Base-by-base conservation (phyloP, 345 rosid species). In the Citrus hindsii region DNA sequence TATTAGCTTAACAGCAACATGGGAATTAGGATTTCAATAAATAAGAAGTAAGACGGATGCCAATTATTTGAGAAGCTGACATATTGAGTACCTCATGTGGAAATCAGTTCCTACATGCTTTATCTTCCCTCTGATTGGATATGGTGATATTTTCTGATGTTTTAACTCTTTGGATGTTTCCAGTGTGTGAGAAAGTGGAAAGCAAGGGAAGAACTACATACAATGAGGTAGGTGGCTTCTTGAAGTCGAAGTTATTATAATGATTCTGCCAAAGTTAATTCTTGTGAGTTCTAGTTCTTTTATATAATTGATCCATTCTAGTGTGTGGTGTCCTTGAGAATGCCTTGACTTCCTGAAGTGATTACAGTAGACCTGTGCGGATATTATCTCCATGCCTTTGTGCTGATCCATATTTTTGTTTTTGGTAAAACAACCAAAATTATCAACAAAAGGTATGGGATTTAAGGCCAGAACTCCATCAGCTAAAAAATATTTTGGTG, bases 171-270 rank as follows among this genome's bases (percentile, higher is more conserved):
- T 73, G 81, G 35, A 77, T 81, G 61, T 74, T 38, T 82, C 51
- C 85, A 96, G 99, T 96, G 79, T 96, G 99, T 69, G 99, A 94
- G 78, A 96, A 96, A 83, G 99, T 96, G 78, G 98, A 96, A 90
- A 92, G 95, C 92, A 96, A 93, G 81, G 99, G 98, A 82, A 89
- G 97, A 80, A 96, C 99, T 24, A 94, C 99, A 75, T 96, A 96
- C 82, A 96, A 96, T 74, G 99, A 96, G 97, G 99, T 95, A 80
- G 84, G 24, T 77, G 85, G 77, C 84, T 85, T 84, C 81, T 79
- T 75, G 55, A 25, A 68, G 75, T 73, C 78, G 38, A 10, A 67
- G 80, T 24, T 69, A 69, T 67, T 8, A 12, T 25, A 27, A 27
- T 9, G 81, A 35, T 65, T 69, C 7, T 71, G 18, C 60, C 30